These are phyloP conservation scores for Alternaria brassicicola DNA, from an alignment of 2,329 filamentous ascomycete genomes.

Conservation along the genomic window DNA sequence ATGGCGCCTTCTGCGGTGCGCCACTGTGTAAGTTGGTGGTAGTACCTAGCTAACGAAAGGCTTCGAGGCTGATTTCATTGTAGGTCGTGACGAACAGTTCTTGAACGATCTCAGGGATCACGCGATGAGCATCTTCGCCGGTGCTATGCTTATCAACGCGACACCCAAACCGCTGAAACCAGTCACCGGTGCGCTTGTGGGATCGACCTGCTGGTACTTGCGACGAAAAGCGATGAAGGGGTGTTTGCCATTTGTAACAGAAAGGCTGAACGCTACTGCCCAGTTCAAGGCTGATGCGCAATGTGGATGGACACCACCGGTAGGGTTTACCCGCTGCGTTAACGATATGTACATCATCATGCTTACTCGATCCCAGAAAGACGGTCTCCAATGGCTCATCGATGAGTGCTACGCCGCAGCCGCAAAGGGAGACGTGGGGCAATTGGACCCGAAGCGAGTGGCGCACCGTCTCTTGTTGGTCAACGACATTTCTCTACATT, in stretches of 20 bases:
- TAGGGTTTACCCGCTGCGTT: not conserved
- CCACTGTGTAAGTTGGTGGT: slow-evolving; percentile 16
- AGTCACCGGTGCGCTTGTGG: slow-evolving; percentile 15
- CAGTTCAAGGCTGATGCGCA: slow-evolving; percentile 15
- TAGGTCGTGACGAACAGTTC: slow-evolving; percentile 20
- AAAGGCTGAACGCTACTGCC: slow-evolving; percentile 21
- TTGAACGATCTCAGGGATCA: slow-evolving; percentile 19
- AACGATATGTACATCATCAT: not conserved
- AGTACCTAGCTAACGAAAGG: not conserved
- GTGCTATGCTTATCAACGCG: slow-evolving; percentile 23
- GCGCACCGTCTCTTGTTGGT: slow-evolving; percentile 22
- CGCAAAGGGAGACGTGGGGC: slow-evolving; percentile 13
- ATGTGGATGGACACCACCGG: slow-evolving; percentile 19
- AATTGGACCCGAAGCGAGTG: slow-evolving; percentile 20
- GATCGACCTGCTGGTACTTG: slow-evolving; percentile 16
- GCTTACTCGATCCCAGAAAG: slow-evolving; percentile 15
- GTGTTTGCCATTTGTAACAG: slow-evolving; percentile 21
- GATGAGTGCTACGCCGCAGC: slow-evolving; percentile 19
- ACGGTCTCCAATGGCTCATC: slow-evolving; percentile 26
- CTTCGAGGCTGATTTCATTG: not conserved
- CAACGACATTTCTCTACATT: slow-evolving; percentile 22
- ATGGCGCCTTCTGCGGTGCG: slow-evolving; percentile 24
- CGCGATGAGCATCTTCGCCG: slow-evolving; percentile 20
- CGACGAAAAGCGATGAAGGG: slow-evolving; percentile 15
- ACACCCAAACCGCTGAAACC: slow-evolving; percentile 19